A percentile compares a stretch with the other conserved stretches of the same genome.
These are phyloP conservation scores for Crithidia sp. DNA, from an alignment of 208 protist species.

Conservation along the genomic window DNA sequence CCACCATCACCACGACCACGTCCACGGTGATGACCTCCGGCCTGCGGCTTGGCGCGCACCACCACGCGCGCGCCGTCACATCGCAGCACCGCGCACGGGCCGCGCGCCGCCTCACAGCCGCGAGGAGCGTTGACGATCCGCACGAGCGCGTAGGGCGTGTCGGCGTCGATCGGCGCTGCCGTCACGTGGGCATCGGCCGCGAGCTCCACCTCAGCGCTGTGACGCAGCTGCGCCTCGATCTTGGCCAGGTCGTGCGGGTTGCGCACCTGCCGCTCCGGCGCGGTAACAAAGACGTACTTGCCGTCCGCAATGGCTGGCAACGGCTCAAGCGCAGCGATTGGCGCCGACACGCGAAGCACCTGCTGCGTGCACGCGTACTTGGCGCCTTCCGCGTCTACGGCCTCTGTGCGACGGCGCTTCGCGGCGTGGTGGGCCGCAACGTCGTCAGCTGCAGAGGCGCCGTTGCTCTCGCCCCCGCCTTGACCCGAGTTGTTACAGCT, in stretches of 20 bases:
- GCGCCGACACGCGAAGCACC: slow-evolving; percentile 42
- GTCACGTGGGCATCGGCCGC: slow-evolving; percentile 35
- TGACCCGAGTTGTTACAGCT: neutral
- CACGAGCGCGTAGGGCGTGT: slow-evolving; percentile 72
- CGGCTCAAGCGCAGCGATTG: slow-evolving; percentile 60
- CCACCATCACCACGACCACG: slow-evolving; percentile 23
- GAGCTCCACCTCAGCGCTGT: slow-evolving; percentile 1
- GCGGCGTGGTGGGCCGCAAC: neutral
- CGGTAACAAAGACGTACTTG: slow-evolving; percentile 69
- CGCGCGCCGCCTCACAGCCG: slow-evolving; percentile 31
- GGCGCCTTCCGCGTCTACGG: slow-evolving; percentile 1
- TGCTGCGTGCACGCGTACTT: slow-evolving; percentile 6
- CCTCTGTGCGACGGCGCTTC: slow-evolving; percentile 27
- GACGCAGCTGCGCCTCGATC: slow-evolving; percentile 45
- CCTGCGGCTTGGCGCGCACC: slow-evolving; percentile 2
- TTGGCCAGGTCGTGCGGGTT: slow-evolving; percentile 60
- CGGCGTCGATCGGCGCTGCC: slow-evolving; percentile 46
- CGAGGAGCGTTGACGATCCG: slow-evolving; percentile 73
- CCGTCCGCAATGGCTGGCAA: slow-evolving; percentile 57
- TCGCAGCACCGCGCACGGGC: slow-evolving; percentile 55
- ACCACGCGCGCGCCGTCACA: slow-evolving; percentile 19
- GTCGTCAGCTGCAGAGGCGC: neutral
- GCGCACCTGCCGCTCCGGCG: slow-evolving; percentile 62
- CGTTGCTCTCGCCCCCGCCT: neutral
- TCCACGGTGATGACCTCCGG: slow-evolving; percentile 5